Conservation (phyloP, 2,329 filamentous ascomycete genomes). For the Arthroderma uncinatum region DNA sequence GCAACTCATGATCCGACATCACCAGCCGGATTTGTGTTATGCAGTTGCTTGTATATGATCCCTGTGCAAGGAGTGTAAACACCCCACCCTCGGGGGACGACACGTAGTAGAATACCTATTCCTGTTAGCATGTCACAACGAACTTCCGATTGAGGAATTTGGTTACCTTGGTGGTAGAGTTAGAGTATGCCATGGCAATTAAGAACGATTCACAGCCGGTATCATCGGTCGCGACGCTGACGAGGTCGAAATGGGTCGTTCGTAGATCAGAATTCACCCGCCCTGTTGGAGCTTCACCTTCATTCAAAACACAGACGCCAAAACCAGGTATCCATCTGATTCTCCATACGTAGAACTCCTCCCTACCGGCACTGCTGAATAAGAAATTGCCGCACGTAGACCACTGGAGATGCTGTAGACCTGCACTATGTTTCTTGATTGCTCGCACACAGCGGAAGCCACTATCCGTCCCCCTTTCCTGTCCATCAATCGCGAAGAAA, state of each 20-base stretch:
- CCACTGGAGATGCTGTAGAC: constrained; percentile 73
- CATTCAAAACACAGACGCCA: constrained; percentile 43
- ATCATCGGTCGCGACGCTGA: constrained; percentile 21
- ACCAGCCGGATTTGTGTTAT: constrained; percentile 52
- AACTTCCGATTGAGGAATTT: background rate
- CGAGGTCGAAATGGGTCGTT: constrained; percentile 66
- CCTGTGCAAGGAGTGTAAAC: constrained; percentile 40
- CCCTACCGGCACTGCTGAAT: constrained; percentile 75
- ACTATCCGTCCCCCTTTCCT: constrained; percentile 13
- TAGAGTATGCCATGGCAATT: constrained; percentile 67
- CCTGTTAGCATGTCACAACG: background rate
- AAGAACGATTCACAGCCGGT: constrained; percentile 34
- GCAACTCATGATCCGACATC: constrained; percentile 34
- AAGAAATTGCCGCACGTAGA: constrained; percentile 54
- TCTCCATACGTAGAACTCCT: constrained; percentile 83
- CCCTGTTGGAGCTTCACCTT: constrained; percentile 38
- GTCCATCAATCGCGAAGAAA: constrained; percentile 41
- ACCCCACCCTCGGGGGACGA: constrained; percentile 10
- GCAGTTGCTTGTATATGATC: constrained; percentile 60
- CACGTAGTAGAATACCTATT: constrained; percentile 38
- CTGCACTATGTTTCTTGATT: constrained; percentile 67
- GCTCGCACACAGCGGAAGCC: constrained; percentile 47
- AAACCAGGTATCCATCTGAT: constrained; percentile 46
- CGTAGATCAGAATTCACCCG: constrained; percentile 55
- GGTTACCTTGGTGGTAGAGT: constrained; percentile 59